Base-by-base conservation (phyloP, 345 rosid genomes). In the Nephelium lappaceum region DNA sequence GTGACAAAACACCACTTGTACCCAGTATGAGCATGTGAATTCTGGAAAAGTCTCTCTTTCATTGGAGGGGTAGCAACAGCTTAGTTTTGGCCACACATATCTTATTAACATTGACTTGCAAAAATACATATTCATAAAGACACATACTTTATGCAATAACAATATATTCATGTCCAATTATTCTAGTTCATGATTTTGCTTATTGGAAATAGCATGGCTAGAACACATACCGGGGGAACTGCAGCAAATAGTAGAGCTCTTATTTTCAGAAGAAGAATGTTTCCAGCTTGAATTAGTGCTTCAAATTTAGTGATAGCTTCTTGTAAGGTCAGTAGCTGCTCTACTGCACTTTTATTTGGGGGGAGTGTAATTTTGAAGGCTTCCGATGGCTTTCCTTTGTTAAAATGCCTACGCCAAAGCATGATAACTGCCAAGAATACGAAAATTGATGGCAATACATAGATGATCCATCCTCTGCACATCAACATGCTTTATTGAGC, bases 161-260 rank as follows among this genome's bases (percentile, higher is more conserved):
- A 27, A 27, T 71, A 60, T 38, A 39, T 58, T 38, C 51, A 7
- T 58, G 42, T 38, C 27, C 49, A 36, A 18, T 21, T 19, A 36
- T 73, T 58, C 53, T 60, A 14, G 76, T 58, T 36, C 41, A 43
- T 23, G 8, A 16, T 39, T 72, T 21, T 21, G 53, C 60, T 53
- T 19, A 12, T 19, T 42, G 15, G 72, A 45, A 69, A 23, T 69
- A 71, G 74, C 41, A 23, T 76, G 77, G 55, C 18, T 25, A 0
- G 16, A 69, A 39, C 67, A 70, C 73, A 64, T 85, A 95, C 98
- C 94, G 87, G 95, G 31, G 99, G 98, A 73, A 92, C 83, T 49
- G 89, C 79, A 60, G 96, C 97, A 78, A 95, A 89, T 39, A 91
- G 66, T 71, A 95, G 88, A 72, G 99, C 99, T 88, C 99, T 86